These are phyloP conservation scores for Calvatia gigantea DNA, from an alignment of 768 basidiomycete genomes.

Conservation along the genomic window DNA sequence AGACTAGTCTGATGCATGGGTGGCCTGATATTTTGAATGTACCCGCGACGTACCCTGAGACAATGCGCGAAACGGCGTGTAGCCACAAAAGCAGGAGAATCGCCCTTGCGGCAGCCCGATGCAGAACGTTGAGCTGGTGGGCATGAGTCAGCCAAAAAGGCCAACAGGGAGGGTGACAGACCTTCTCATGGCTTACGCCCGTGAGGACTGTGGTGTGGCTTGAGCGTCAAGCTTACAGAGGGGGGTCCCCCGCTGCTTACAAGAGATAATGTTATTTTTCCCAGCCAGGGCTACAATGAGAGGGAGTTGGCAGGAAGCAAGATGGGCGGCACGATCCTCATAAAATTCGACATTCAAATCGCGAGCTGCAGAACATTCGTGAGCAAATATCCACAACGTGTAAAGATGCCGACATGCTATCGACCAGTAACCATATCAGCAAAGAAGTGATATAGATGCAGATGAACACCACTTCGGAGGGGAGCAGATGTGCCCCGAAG, in stretches of 20 bases:
- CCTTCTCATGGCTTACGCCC: slow-evolving; percentile 53
- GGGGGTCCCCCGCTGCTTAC: slow-evolving; percentile 22
- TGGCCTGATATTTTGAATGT: background rate
- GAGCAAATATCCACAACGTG: background rate
- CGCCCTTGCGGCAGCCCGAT: slow-evolving; percentile 40
- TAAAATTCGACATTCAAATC: slow-evolving; percentile 30
- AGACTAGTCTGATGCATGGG: slow-evolving; percentile 22
- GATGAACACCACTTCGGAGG: slow-evolving; percentile 43
- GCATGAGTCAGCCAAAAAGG: background rate
- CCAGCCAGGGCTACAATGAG: slow-evolving; percentile 52
- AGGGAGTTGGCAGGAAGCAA: slow-evolving; percentile 45
- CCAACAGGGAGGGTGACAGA: slow-evolving; percentile 6
- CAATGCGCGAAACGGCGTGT: slow-evolving; percentile 31
- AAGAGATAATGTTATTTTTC: slow-evolving; percentile 57
- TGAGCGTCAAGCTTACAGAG: background rate
- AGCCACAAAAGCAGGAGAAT: slow-evolving; percentile 40
- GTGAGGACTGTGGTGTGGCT: slow-evolving; percentile 36
- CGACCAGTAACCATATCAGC: slow-evolving; percentile 39
- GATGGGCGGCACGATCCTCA: slow-evolving; percentile 35
- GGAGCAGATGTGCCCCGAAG: slow-evolving; percentile 27
- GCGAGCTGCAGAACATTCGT: slow-evolving; percentile 24
- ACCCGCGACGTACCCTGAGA: slow-evolving; percentile 22
- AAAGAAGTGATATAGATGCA: slow-evolving; percentile 41
- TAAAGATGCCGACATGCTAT: slow-evolving; percentile 33
- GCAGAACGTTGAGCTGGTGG: slow-evolving; percentile 39